Evolutionary conservation across 495 filamentous ascomycete species (phyloP).

Genomic region (Letharia lupina): DNA sequence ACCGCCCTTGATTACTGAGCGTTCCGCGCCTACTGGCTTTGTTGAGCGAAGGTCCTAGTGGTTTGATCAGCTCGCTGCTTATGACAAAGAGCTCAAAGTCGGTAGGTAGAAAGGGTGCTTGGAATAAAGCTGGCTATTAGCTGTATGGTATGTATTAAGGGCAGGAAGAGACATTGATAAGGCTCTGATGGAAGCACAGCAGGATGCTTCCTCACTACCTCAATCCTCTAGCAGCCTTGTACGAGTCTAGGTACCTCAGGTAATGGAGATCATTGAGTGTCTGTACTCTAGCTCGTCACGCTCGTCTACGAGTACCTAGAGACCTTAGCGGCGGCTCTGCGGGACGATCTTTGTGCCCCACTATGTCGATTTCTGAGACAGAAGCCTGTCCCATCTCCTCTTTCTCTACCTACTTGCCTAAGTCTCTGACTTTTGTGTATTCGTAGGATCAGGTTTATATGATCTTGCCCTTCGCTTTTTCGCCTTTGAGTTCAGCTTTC

Average conservation of each 20-base stretch:
- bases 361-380: background rate
- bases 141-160: slow-evolving; percentile 2
- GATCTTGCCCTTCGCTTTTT: background rate
- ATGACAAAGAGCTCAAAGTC: background rate
- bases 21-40: background rate
- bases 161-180: background rate
- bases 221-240: background rate
- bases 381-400: background rate
- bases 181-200: background rate
- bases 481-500: background rate
- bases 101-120: background rate
- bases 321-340: background rate
- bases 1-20: background rate
- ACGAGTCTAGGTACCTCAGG: no score
- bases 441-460: background rate
- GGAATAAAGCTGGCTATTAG: background rate
- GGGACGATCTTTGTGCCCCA: background rate
- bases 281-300: background rate
- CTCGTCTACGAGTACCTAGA: no score
- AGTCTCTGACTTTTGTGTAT: background rate
- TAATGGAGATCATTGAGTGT: no score
- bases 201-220: background rate
- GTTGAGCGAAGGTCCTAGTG: background rate
- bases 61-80: slow-evolving; percentile 7
- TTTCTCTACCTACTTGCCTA: background rate